Percentiles rank a stretch among this genome's conserved stretches.
Conservation (phyloP, 208 protist genomes). For the Zelonia costaricensis region DNA sequence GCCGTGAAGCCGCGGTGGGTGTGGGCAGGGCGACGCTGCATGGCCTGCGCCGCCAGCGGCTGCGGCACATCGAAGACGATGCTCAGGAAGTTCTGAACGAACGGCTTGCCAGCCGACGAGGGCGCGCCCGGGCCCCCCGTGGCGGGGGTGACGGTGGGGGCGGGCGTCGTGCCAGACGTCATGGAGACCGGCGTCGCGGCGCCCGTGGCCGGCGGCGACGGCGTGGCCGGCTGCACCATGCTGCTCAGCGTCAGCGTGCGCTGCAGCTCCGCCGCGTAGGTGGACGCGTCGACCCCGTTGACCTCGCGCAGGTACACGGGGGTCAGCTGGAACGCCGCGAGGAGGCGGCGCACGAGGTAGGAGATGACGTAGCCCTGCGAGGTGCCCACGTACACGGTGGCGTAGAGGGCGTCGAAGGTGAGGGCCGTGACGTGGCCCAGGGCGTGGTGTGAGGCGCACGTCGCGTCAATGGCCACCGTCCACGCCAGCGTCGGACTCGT, state of each 20-base stretch:
- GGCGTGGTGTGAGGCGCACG: conserved; percentile 23
- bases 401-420: conserved; percentile 61
- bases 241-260: conserved; percentile 21
- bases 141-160: not conserved
- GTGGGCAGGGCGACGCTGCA: not conserved
- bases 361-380: conserved; percentile 64
- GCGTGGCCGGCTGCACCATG: no score
- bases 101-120: not conserved
- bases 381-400: conserved; percentile 73
- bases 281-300: conserved; percentile 28
- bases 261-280: conserved; percentile 36
- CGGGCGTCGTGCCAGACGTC: no score
- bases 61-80: conserved; percentile 17
- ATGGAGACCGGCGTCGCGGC: no score
- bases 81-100: conserved; percentile 9
- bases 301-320: conserved; percentile 38
- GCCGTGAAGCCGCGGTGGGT: no score
- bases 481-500: conserved; percentile 24
- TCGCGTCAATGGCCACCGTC: conserved; percentile 23
- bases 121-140: not conserved
- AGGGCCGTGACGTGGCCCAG: conserved; percentile 46
- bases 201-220: no score
- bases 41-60: not conserved
- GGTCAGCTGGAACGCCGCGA: conserved; percentile 61
- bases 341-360: conserved; percentile 68